These are phyloP conservation scores for Nothophoma quercina DNA, from an alignment of 2,329 filamentous ascomycete species.

Conservation along the genomic window DNA sequence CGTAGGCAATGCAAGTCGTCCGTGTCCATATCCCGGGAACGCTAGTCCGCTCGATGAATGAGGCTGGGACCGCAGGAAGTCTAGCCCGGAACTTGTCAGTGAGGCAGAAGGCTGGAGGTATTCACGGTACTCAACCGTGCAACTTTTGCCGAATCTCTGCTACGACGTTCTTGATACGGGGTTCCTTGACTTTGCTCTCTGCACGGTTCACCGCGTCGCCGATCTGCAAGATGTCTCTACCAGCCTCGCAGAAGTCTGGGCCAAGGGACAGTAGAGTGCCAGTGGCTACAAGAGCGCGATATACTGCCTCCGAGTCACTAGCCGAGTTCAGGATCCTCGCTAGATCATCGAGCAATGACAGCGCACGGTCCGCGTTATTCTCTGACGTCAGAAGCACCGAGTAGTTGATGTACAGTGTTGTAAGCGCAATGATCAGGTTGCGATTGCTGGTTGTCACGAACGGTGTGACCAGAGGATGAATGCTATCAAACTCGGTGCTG, in stretches of 20 bases:
- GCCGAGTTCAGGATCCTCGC: slow-evolving; percentile 69
- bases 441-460: slow-evolving; percentile 68
- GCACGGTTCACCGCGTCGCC: slow-evolving; percentile 56
- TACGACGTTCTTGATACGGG: slow-evolving; percentile 66
- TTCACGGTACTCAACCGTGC: slow-evolving; percentile 26
- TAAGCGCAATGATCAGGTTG: slow-evolving; percentile 82
- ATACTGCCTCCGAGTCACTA: slow-evolving; percentile 82
- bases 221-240: slow-evolving; percentile 65
- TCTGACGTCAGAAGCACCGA: slow-evolving; percentile 71
- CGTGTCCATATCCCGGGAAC: not conserved
- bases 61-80: not conserved
- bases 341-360: slow-evolving; percentile 68
- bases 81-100: not conserved
- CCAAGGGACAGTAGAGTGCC: slow-evolving; percentile 77
- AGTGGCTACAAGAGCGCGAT: slow-evolving; percentile 79
- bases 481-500: slow-evolving; percentile 65
- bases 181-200: slow-evolving; percentile 64
- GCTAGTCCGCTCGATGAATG: not conserved
- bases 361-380: slow-evolving; percentile 56
- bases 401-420: slow-evolving; percentile 85
- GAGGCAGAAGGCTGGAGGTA: not conserved
- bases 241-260: slow-evolving; percentile 65
- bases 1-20: not conserved
- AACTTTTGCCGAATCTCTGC: slow-evolving; percentile 65
- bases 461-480: slow-evolving; percentile 69